Evolutionary conservation across 1,284 basidiomycete genomes (phyloP).

Genomic region (Leccinum ponderosum): DNA sequence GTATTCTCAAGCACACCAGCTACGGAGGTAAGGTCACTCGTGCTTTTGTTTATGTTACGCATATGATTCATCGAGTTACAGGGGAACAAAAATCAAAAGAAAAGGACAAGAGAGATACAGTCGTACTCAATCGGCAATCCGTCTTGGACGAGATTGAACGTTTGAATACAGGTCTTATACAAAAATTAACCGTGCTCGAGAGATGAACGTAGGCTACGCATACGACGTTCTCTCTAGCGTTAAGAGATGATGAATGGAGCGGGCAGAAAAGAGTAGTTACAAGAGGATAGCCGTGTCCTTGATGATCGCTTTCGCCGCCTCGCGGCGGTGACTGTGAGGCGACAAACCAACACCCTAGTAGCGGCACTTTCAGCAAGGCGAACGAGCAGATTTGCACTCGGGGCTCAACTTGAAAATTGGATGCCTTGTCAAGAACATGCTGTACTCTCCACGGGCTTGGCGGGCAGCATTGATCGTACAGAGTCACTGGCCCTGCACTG

Average conservation of each 20-base stretch:
- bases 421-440: too few relatives aligned
- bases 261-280: constrained; percentile 3
- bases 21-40: constrained; percentile 34
- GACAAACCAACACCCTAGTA: too few relatives aligned
- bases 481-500: too few relatives aligned
- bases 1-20: constrained; percentile 73
- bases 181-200: constrained; percentile 42
- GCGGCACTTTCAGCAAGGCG: too few relatives aligned
- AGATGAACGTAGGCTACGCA: constrained; percentile 1
- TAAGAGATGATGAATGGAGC: not conserved
- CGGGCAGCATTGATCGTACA: too few relatives aligned
- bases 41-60: not conserved
- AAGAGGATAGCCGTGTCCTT: constrained; percentile 30
- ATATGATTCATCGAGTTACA: constrained; percentile 21
- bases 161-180: constrained; percentile 74
- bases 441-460: too few relatives aligned
- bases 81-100: constrained; percentile 46
- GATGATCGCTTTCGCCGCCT: constrained; percentile 27
- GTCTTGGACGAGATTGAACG: constrained; percentile 81
- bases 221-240: not conserved
- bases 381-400: too few relatives aligned
- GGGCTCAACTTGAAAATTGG: too few relatives aligned
- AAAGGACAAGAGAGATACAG: constrained; percentile 59
- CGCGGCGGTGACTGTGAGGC: constrained; percentile 10
- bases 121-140: constrained; percentile 70